Percentiles rank a stretch among this genome's conserved stretches.
phyloP scores from a whole-genome alignment of 352 stramenopile species.

The Albugo laibachii region DNA sequence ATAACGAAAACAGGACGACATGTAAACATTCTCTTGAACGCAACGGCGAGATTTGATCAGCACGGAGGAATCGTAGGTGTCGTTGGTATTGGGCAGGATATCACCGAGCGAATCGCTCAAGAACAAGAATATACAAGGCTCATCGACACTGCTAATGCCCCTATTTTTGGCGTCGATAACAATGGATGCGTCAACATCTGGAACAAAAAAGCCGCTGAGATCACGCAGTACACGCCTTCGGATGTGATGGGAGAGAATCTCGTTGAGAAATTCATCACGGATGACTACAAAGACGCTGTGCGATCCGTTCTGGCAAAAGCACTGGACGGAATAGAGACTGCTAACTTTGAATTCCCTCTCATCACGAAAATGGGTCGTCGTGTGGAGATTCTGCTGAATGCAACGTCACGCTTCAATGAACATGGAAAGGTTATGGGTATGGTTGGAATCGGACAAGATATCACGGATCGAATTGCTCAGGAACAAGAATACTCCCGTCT shows the following conservation, averaged over 20 bases:
- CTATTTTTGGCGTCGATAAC: constrained; percentile 38
- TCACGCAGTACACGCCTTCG: constrained; percentile 22
- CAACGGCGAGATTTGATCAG: constrained; percentile 9
- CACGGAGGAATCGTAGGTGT: constrained; percentile 9
- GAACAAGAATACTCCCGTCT: constrained; percentile 76
- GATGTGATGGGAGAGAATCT: constrained; percentile 26
- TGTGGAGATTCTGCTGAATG: constrained; percentile 52
- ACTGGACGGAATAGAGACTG: constrained; percentile 36
- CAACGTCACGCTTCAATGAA: constrained; percentile 38
- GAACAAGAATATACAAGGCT: constrained; percentile 26
- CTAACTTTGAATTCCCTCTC: constrained; percentile 71
- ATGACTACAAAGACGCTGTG: constrained; percentile 28
- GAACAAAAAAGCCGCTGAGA: constrained; percentile 28
- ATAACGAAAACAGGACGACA: constrained; percentile 10
- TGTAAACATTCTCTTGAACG: constrained; percentile 11
- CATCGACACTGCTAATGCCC: constrained; percentile 46
- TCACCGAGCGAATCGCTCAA: constrained; percentile 9
- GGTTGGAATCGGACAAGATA: constrained; percentile 72
- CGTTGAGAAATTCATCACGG: constrained; percentile 30
- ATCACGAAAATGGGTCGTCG: constrained; percentile 40
- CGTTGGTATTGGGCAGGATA: constrained; percentile 13
- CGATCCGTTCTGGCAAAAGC: constrained; percentile 31
- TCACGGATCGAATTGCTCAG: constrained; percentile 70
- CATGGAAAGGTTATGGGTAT: constrained; percentile 65
- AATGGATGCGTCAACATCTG: constrained; percentile 29